Conservation (phyloP, 805 yeast species). For the Lipomyces anomalus region DNA sequence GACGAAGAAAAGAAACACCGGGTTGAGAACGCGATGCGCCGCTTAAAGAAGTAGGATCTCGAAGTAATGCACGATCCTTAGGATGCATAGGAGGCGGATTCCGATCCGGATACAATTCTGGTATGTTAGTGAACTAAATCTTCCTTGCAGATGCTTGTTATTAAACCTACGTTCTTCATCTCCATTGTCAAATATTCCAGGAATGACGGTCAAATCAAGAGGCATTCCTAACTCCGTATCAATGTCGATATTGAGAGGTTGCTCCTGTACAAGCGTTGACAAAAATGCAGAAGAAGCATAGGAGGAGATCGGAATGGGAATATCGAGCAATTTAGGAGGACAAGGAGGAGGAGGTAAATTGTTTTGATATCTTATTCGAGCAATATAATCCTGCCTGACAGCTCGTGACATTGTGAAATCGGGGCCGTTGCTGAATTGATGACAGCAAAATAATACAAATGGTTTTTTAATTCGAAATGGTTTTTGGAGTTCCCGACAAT, state of each 20-base stretch:
- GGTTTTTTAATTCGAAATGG: too few species aligned
- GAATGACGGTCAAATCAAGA: conserved; percentile 60
- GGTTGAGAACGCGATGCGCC: conserved; percentile 29
- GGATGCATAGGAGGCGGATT: conserved; percentile 17
- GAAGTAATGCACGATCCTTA: conserved; percentile 53
- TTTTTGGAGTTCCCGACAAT: too few species aligned
- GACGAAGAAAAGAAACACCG: conserved; percentile 72
- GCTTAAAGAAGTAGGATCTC: conserved; percentile 62
- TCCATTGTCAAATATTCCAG: conserved; percentile 60
- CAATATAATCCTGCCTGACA: conserved; percentile 42
- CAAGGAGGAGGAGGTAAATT: conserved; percentile 89
- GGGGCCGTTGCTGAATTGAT: too few species aligned
- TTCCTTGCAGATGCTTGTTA: conserved; percentile 1
- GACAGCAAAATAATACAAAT: too few species aligned
- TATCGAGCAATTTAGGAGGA: conserved; percentile 75
- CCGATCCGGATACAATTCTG: conserved; percentile 17
- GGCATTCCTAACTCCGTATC: conserved; percentile 64
- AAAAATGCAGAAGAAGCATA: conserved; percentile 52
- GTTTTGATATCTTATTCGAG: conserved; percentile 76
- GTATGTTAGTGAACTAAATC: background rate
- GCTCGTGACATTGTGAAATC: conserved; percentile 15
- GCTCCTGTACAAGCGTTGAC: conserved; percentile 69
- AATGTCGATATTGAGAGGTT: conserved; percentile 52
- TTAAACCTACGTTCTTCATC: conserved; percentile 37
- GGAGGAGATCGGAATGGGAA: conserved; percentile 42